Conservation (phyloP, 2,329 filamentous ascomycete genomes). For the Colletotrichum shisoi region DNA sequence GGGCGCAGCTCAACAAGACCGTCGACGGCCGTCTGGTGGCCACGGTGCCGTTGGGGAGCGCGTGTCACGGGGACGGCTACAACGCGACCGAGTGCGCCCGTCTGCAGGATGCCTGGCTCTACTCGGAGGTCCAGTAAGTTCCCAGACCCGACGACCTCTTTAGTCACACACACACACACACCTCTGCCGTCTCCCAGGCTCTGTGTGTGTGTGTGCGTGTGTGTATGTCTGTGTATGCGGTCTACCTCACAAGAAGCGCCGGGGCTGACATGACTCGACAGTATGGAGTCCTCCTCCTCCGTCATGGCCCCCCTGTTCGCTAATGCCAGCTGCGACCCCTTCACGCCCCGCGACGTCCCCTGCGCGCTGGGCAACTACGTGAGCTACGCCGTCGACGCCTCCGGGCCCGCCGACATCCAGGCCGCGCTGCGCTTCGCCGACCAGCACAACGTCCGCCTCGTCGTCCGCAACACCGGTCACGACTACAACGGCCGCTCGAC, state of each 20-base stretch:
- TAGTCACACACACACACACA: background rate
- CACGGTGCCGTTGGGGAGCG: slow-evolving; percentile 27
- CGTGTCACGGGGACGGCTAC: slow-evolving; percentile 32
- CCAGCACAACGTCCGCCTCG: slow-evolving; percentile 49
- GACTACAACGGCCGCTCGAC: slow-evolving; percentile 58
- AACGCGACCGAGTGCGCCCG: slow-evolving; percentile 31
- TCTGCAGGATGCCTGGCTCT: slow-evolving; percentile 34
- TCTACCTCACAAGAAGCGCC: slow-evolving; percentile 4
- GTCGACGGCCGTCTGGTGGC: slow-evolving; percentile 32
- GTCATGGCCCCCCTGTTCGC: slow-evolving; percentile 47
- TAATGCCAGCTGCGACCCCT: slow-evolving; percentile 45
- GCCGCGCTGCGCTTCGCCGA: slow-evolving; percentile 51
- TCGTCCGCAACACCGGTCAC: slow-evolving; percentile 49
- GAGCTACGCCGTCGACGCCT: slow-evolving; percentile 42
- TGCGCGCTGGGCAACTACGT: slow-evolving; percentile 50
- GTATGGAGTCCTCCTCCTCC: slow-evolving; percentile 34
- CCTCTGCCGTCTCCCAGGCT: background rate
- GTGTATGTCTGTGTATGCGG: background rate
- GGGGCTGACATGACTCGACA: slow-evolving; percentile 41
- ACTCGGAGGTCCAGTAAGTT: slow-evolving; percentile 35
- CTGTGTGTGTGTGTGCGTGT: background rate
- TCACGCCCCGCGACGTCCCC: slow-evolving; percentile 47
- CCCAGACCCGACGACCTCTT: background rate
- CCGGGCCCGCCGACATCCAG: slow-evolving; percentile 47
- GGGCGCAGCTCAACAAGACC: slow-evolving; percentile 35